A percentile compares a stretch with the other conserved stretches of the same genome.
Evolutionary conservation across 148 eudicot species (phyloP).

Genomic region (Gaultheria prostrata): DNA sequence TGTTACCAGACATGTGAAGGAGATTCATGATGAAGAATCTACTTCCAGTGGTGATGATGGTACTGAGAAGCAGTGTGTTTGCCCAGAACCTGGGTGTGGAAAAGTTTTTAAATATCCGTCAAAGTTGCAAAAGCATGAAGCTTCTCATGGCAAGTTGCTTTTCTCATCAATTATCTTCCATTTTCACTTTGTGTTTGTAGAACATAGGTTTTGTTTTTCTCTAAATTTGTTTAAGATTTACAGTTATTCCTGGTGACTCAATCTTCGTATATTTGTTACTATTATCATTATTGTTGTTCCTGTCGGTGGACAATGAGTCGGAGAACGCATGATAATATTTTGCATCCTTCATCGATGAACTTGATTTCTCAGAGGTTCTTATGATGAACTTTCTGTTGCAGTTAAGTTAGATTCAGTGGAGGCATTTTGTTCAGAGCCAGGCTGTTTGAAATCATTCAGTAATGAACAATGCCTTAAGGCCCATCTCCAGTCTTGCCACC

Average conservation of each 20-base stretch:
- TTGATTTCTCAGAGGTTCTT: not conserved
- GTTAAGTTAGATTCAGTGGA: conserved; percentile 68
- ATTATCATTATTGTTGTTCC: not conserved
- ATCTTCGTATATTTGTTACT: not conserved
- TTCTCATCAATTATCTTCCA: not conserved
- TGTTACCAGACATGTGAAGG: conserved; percentile 65
- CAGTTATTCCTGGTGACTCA: not conserved
- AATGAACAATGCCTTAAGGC: conserved; percentile 65
- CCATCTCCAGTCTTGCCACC: conserved; percentile 70
- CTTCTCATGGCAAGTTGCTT: conserved; percentile 60
- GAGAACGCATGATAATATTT: not conserved
- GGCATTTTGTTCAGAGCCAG: conserved; percentile 70
- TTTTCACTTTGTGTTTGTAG: not conserved
- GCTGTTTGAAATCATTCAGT: conserved; percentile 72
- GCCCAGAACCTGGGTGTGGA: conserved; percentile 78
- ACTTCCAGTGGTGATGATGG: conserved; percentile 15
- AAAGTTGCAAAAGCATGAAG: conserved; percentile 56
- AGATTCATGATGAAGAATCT: conserved; percentile 48
- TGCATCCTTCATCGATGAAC: not conserved
- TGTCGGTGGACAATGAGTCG: not conserved
- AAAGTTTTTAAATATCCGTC: conserved; percentile 76
- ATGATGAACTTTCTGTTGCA: conserved; percentile 26
- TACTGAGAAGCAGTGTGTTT: conserved; percentile 39
- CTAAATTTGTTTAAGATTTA: not conserved
- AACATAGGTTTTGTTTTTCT: not conserved